Evolutionary conservation across 768 basidiomycete species (phyloP).

Genomic region (Pholiota molesta): DNA sequence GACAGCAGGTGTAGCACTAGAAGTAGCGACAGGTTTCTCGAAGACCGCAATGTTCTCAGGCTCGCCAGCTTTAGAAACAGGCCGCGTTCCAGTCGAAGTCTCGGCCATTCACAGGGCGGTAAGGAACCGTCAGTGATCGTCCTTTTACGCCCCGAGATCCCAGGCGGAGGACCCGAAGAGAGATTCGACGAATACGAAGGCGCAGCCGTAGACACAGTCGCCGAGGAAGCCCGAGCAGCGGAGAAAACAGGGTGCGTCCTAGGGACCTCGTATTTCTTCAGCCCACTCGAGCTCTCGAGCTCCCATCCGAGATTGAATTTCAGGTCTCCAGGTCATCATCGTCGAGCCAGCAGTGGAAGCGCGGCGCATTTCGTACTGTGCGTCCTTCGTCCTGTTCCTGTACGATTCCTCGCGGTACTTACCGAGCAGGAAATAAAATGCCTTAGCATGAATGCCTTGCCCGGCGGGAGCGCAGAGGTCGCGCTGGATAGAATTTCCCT

Average conservation of each 20-base stretch:
- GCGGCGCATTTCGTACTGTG: slow-evolving; percentile 24
- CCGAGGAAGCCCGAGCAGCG: background rate
- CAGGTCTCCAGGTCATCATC: slow-evolving; percentile 27
- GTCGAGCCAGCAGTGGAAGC: slow-evolving; percentile 16
- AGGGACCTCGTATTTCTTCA: slow-evolving; percentile 33
- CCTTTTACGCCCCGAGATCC: slow-evolving; percentile 16
- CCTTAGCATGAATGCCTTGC: slow-evolving; percentile 77
- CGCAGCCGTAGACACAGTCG: slow-evolving; percentile 6
- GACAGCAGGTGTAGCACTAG: background rate
- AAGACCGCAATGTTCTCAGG: slow-evolving; percentile 16
- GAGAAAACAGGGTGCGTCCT: slow-evolving; percentile 13
- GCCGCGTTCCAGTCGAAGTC: slow-evolving; percentile 17
- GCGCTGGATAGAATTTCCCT: slow-evolving; percentile 54
- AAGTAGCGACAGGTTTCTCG: background rate
- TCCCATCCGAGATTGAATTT: slow-evolving; percentile 44
- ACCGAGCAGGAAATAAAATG: slow-evolving; percentile 84
- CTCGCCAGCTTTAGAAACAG: background rate
- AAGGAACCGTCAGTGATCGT: slow-evolving; percentile 20
- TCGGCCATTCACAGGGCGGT: slow-evolving; percentile 8
- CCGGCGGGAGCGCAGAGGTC: slow-evolving; percentile 75
- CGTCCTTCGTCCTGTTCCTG: slow-evolving; percentile 51
- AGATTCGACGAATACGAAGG: slow-evolving; percentile 24
- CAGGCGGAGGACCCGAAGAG: slow-evolving; percentile 14
- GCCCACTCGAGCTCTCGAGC: slow-evolving; percentile 31
- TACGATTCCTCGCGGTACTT: slow-evolving; percentile 68